Conservation (phyloP, 768 basidiomycete genomes). For the Podaxis sp. region DNA sequence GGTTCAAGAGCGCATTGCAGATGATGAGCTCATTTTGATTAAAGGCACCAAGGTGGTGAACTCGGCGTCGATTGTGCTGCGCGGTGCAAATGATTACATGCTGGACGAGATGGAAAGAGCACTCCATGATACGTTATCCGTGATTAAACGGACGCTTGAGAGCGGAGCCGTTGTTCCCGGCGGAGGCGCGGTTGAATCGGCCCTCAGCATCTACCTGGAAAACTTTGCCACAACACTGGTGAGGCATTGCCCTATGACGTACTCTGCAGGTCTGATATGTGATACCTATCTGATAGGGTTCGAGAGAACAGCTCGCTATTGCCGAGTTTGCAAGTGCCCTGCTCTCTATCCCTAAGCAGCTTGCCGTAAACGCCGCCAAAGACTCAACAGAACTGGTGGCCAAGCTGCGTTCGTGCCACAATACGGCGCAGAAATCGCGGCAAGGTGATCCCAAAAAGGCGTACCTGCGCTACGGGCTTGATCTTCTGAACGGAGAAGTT, state of each 20-base stretch:
- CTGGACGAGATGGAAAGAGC: slow-evolving; percentile 99
- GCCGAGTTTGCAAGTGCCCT: slow-evolving; percentile 97
- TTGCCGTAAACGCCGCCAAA: slow-evolving; percentile 97
- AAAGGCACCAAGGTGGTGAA: slow-evolving; percentile 97
- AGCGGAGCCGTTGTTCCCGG: slow-evolving; percentile 95
- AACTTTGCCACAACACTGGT: slow-evolving; percentile 98
- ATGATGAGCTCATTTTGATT: slow-evolving; percentile 95
- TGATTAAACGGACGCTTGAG: slow-evolving; percentile 96
- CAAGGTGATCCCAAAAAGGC: slow-evolving; percentile 88
- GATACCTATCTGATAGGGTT: slow-evolving; percentile 60
- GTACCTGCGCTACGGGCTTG: slow-evolving; percentile 90
- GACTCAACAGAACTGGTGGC: slow-evolving; percentile 98
- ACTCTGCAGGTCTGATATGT: neutral
- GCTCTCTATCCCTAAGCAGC: slow-evolving; percentile 92
- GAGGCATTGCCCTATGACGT: slow-evolving; percentile 27
- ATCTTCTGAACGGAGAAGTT: slow-evolving; percentile 91
- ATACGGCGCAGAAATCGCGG: slow-evolving; percentile 91
- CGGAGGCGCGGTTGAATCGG: slow-evolving; percentile 96
- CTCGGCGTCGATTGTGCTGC: slow-evolving; percentile 88
- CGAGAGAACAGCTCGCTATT: slow-evolving; percentile 96
- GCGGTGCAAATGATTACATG: slow-evolving; percentile 99
- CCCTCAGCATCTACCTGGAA: slow-evolving; percentile 94
- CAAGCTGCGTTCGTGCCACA: slow-evolving; percentile 95
- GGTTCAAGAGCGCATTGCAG: slow-evolving; percentile 94
- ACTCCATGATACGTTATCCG: slow-evolving; percentile 89